Conservation (phyloP, 306 rosid genomes). For the Acacia crassicarpa region DNA sequence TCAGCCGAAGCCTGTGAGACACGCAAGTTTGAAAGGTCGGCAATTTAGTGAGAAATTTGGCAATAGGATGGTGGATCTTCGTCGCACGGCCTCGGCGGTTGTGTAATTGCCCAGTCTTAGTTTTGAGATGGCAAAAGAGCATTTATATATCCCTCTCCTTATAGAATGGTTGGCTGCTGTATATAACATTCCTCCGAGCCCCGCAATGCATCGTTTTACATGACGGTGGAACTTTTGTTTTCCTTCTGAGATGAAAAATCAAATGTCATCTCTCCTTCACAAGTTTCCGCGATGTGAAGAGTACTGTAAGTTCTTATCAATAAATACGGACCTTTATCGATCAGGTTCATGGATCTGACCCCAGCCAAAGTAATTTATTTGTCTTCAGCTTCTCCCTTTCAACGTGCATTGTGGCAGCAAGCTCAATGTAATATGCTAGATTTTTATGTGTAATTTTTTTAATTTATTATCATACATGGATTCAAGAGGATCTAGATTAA, state of each 20-base stretch:
- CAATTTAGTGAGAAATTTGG: slow-evolving; percentile 70
- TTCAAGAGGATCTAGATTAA: slow-evolving; percentile 37
- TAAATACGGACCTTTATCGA: slow-evolving; percentile 41
- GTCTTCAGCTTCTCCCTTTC: slow-evolving; percentile 32
- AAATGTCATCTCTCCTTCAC: slow-evolving; percentile 18
- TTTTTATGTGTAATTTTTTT: slow-evolving; percentile 53
- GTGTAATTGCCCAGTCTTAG: slow-evolving; percentile 43
- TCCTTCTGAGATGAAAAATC: slow-evolving; percentile 36
- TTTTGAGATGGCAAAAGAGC: slow-evolving; percentile 28
- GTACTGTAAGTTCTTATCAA: slow-evolving; percentile 37
- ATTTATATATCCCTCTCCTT: slow-evolving; percentile 3
- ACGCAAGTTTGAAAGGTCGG: slow-evolving; percentile 73
- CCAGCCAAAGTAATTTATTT: slow-evolving; percentile 38
- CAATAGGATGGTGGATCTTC: slow-evolving; percentile 63
- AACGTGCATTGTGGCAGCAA: slow-evolving; percentile 50
- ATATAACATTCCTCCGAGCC: slow-evolving; percentile 45
- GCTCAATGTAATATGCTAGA: slow-evolving; percentile 45
- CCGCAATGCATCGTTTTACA: slow-evolving; percentile 29
- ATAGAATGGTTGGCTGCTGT: slow-evolving; percentile 44
- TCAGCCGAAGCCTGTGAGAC: slow-evolving; percentile 77
- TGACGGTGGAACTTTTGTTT: slow-evolving; percentile 42
- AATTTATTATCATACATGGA: slow-evolving; percentile 40
- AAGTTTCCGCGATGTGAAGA: slow-evolving; percentile 35
- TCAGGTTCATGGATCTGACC: slow-evolving; percentile 51
- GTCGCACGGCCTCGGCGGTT: slow-evolving; percentile 82